Conservation (phyloP, 2,329 filamentous ascomycete species). For the Aspergillus pseudoterreus region DNA sequence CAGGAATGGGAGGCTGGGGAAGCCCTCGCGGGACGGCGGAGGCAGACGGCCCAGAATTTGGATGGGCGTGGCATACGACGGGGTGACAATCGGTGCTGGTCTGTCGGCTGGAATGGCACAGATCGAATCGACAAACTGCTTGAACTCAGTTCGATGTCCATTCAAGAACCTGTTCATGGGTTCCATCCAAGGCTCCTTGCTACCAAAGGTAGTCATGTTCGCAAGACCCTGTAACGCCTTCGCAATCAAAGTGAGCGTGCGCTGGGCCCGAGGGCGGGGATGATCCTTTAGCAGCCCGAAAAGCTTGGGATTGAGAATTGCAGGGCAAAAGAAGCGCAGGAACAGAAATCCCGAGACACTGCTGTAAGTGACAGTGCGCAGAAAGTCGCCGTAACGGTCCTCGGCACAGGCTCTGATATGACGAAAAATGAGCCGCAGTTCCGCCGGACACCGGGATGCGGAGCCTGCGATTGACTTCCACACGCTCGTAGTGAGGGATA, state of each 20-base stretch:
- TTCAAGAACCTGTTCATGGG: slow-evolving; percentile 89
- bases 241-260: slow-evolving; percentile 85
- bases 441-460: slow-evolving; percentile 70
- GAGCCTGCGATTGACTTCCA: slow-evolving; percentile 80
- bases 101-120: slow-evolving; percentile 76
- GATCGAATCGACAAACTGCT: slow-evolving; percentile 79
- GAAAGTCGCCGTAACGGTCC: slow-evolving; percentile 88
- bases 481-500: slow-evolving; percentile 72
- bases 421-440: slow-evolving; percentile 80
- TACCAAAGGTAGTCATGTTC: slow-evolving; percentile 86
- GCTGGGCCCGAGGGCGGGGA: slow-evolving; percentile 74
- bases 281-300: slow-evolving; percentile 84
- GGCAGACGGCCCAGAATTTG: slow-evolving; percentile 83
- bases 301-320: slow-evolving; percentile 91
- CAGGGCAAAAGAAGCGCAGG: slow-evolving; percentile 89
- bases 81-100: slow-evolving; percentile 62
- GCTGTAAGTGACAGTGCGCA: slow-evolving; percentile 85
- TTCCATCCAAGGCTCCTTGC: slow-evolving; percentile 98
- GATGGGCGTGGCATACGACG: slow-evolving; percentile 87
- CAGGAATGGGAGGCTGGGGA: slow-evolving; percentile 87
- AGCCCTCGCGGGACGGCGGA: slow-evolving; percentile 79
- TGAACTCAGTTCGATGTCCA: slow-evolving; percentile 73
- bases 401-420: slow-evolving; percentile 91
- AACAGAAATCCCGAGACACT: slow-evolving; percentile 95
- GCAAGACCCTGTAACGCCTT: slow-evolving; percentile 89